Evolutionary conservation across 306 rosid genomes (phyloP).

Genomic region (Gynostemma pentaphyllum): DNA sequence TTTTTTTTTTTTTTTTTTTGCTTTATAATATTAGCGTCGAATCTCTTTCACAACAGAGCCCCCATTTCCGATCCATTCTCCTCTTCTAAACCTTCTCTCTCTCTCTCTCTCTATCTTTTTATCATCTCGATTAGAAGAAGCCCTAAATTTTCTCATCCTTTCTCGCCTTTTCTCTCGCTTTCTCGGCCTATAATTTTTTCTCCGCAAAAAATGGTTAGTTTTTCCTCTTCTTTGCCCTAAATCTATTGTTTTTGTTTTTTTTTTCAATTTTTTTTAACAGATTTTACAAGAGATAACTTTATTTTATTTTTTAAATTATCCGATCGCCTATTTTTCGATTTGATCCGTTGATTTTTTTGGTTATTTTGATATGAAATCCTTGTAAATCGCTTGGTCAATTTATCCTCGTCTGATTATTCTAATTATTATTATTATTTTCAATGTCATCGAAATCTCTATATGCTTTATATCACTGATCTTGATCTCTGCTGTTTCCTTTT

Average conservation of each 20-base stretch:
- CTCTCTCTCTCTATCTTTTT: too few relatives aligned
- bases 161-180: slow-evolving; percentile 8
- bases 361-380: neutral
- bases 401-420: neutral
- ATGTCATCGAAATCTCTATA: neutral
- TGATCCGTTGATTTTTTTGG: neutral
- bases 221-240: neutral
- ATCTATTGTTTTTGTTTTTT: too few relatives aligned
- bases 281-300: too few relatives aligned
- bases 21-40: slow-evolving; percentile 7
- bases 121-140: slow-evolving; percentile 4
- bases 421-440: neutral
- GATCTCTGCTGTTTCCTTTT: neutral
- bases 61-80: slow-evolving; percentile 1
- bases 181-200: too few relatives aligned
- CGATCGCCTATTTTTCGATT: too few relatives aligned
- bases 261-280: too few relatives aligned
- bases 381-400: neutral
- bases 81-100: neutral
- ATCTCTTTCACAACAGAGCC: neutral
- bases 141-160: slow-evolving; percentile 26
- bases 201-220: slow-evolving; percentile 30
- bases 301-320: too few relatives aligned
- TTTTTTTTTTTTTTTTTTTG: neutral
- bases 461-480: neutral